Evolutionary conservation across 2,329 filamentous ascomycete genomes (phyloP).

Genomic region (Diaporthe eres): DNA sequence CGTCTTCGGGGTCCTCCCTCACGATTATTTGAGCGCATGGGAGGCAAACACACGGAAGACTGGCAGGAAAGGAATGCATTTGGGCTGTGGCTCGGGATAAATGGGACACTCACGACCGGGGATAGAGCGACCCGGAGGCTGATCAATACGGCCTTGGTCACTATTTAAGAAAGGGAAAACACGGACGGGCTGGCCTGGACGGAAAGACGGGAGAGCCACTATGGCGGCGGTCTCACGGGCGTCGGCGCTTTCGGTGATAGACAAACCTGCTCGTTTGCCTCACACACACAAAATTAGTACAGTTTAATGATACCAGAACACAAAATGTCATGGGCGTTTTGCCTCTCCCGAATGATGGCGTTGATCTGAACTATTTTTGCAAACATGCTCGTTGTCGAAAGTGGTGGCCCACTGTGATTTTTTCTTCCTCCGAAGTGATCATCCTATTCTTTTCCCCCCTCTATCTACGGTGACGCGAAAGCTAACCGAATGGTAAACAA

Average conservation of each 20-base stretch:
- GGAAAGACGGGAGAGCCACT: slow-evolving; percentile 21
- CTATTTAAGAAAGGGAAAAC: slow-evolving; percentile 17
- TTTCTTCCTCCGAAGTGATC: neutral
- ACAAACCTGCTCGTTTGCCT: slow-evolving; percentile 21
- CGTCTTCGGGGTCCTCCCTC: neutral
- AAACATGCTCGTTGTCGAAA: slow-evolving; percentile 1
- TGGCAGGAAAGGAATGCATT: slow-evolving; percentile 21
- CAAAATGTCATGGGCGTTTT: slow-evolving; percentile 18
- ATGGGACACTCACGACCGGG: slow-evolving; percentile 12
- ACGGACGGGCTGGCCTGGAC: slow-evolving; percentile 42
- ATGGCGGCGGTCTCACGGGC: slow-evolving; percentile 25
- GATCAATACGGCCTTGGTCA: neutral
- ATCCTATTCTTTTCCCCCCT: neutral
- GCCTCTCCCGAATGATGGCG: neutral
- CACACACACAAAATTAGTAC: slow-evolving; percentile 34
- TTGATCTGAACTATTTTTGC: slow-evolving; percentile 13
- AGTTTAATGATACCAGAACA: slow-evolving; percentile 42
- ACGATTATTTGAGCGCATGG: slow-evolving; percentile 21
- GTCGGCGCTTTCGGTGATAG: slow-evolving; percentile 21
- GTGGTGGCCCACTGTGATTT: slow-evolving; percentile 1
- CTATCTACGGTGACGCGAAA: neutral
- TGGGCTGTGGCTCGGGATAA: slow-evolving; percentile 14
- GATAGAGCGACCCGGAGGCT: slow-evolving; percentile 25
- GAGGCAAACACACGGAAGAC: slow-evolving; percentile 18
- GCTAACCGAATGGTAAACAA: slow-evolving; percentile 12